These are phyloP conservation scores for Calonectria pseudoreteaudii DNA, from an alignment of 2,329 filamentous ascomycete genomes.

Conservation along the genomic window DNA sequence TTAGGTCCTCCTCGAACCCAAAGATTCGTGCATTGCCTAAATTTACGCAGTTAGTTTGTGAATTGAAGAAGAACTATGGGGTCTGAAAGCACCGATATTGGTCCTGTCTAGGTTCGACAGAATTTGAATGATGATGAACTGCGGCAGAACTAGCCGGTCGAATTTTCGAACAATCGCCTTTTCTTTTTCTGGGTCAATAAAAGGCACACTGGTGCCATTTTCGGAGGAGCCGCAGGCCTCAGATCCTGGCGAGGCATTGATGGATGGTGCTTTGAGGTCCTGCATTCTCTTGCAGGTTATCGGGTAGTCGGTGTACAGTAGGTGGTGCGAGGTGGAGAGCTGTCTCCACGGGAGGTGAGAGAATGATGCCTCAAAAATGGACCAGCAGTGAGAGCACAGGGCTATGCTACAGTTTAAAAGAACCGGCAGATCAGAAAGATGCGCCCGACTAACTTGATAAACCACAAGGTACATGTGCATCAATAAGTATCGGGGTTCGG, in stretches of 20 bases:
- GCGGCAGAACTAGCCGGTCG: background rate
- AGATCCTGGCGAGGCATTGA: background rate
- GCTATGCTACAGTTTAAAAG: background rate
- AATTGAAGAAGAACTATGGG: accelerated
- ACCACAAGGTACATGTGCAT: background rate
- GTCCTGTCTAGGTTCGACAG: slow-evolving; percentile 4
- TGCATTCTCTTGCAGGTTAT: background rate
- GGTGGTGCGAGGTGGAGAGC: background rate
- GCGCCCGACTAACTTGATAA: background rate
- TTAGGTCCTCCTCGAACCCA: slow-evolving; percentile 1
- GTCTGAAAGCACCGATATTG: background rate
- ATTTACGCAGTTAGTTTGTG: background rate
- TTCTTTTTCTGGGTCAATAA: slow-evolving; percentile 7
- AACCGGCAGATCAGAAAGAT: background rate
- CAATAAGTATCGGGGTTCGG: background rate
- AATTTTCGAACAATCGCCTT: slow-evolving; percentile 2
- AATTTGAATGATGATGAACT: background rate
- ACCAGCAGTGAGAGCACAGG: background rate
- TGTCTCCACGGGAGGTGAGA: background rate
- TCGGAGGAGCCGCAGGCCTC: background rate
- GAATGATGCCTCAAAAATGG: background rate
- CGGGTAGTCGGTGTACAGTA: background rate
- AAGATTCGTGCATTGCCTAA: slow-evolving; percentile 10
- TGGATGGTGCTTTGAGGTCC: background rate
- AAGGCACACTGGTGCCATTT: background rate